These are phyloP conservation scores for Ampelomyces quisqualis DNA, from an alignment of 2,329 filamentous ascomycete genomes.

Conservation along the genomic window DNA sequence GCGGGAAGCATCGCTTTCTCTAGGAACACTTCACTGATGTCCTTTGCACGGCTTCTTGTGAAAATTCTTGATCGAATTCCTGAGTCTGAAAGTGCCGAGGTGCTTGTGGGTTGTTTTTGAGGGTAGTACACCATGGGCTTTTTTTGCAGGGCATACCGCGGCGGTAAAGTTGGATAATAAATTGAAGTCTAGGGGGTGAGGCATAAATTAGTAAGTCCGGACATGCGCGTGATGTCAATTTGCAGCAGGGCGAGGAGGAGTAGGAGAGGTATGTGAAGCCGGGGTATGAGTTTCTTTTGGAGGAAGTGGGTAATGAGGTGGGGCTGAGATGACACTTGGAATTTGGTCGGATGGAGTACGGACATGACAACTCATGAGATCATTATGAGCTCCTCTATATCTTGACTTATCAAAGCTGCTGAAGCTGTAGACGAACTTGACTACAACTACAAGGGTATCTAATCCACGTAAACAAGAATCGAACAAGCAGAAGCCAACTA, in stretches of 20 bases:
- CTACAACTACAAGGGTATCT: slow-evolving; percentile 3
- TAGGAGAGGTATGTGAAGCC: slow-evolving; percentile 8
- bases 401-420: too few relatives aligned
- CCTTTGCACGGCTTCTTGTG: too few relatives aligned
- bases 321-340: too few relatives aligned
- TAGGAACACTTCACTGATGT: too few relatives aligned
- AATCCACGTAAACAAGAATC: not conserved
- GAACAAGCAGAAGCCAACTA: slow-evolving; percentile 4
- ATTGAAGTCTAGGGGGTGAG: slow-evolving; percentile 5
- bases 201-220: slow-evolving; percentile 4
- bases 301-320: too few relatives aligned
- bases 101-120: too few relatives aligned
- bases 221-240: slow-evolving; percentile 10
- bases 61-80: too few relatives aligned
- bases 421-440: not conserved
- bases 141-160: slow-evolving; percentile 7
- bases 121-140: slow-evolving; percentile 12
- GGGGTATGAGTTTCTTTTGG: slow-evolving; percentile 8
- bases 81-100: too few relatives aligned
- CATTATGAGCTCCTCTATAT: not conserved
- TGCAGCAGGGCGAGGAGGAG: slow-evolving; percentile 2
- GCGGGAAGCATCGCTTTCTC: too few relatives aligned
- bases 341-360: too few relatives aligned
- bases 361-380: too few relatives aligned
- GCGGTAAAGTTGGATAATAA: slow-evolving; percentile 4